Evolutionary conservation across 306 rosid genomes (phyloP).

Genomic region (Pterocarpus santalinus): DNA sequence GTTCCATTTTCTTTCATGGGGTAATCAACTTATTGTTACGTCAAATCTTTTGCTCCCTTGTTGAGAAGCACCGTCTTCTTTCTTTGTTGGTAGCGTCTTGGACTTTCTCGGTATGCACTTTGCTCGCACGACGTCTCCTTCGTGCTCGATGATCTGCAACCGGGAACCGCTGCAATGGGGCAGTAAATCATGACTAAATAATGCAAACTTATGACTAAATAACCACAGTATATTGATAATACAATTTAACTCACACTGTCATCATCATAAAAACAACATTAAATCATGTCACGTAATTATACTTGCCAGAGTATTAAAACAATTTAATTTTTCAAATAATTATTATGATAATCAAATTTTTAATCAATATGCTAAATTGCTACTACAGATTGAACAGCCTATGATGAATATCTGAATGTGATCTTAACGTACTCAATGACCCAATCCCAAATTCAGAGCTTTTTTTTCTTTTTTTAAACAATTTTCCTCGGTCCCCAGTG

Average conservation of each 20-base stretch:
- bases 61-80: conserved; percentile 56
- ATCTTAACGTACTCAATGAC: conserved; percentile 13
- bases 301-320: background rate
- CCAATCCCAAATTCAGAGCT: background rate
- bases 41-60: conserved; percentile 72
- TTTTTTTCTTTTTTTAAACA: too few relatives aligned
- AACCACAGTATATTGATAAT: background rate
- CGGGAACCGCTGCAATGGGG: conserved; percentile 67
- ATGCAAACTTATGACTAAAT: conserved; percentile 28
- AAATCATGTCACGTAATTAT: conserved; percentile 2
- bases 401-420: conserved; percentile 27
- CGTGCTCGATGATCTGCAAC: conserved; percentile 67
- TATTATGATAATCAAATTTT: background rate
- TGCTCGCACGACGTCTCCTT: conserved; percentile 65
- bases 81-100: conserved; percentile 60
- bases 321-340: background rate
- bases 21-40: conserved; percentile 12
- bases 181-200: conserved; percentile 3
- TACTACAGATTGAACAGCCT: background rate
- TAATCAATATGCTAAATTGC: background rate
- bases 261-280: background rate
- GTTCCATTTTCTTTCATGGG: background rate
- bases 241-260: background rate
- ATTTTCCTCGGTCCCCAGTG: background rate
- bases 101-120: conserved; percentile 93